These are phyloP conservation scores for Ailanthus altissimus DNA, from an alignment of 345 rosid species.

Conservation along the genomic window DNA sequence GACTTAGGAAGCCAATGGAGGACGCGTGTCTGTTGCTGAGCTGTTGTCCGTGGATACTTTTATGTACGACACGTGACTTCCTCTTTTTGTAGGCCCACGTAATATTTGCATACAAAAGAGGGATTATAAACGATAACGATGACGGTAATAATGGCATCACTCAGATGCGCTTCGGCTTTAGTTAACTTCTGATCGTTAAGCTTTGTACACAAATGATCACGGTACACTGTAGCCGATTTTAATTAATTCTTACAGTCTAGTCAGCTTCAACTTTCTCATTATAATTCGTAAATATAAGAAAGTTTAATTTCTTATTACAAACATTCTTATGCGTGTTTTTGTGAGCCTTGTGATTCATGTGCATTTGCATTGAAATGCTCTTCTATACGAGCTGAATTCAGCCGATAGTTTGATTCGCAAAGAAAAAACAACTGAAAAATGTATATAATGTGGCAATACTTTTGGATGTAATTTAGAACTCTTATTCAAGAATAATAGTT, in stretches of 20 bases:
- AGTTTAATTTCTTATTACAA: not conserved
- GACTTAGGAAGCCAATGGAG: not conserved
- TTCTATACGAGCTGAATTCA: too few relatives aligned
- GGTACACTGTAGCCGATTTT: not conserved
- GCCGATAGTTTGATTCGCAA: too few relatives aligned
- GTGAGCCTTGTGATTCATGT: too few relatives aligned
- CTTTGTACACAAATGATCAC: conserved; percentile 1
- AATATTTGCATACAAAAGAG: not conserved
- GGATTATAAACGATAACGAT: not conserved
- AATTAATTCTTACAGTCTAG: not conserved
- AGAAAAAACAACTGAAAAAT: too few relatives aligned
- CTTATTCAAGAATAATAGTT: too few relatives aligned
- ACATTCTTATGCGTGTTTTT: too few relatives aligned
- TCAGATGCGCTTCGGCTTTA: conserved; percentile 6
- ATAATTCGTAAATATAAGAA: not conserved
- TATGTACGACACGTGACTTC: conserved; percentile 26
- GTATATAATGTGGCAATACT: too few relatives aligned
- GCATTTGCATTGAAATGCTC: too few relatives aligned
- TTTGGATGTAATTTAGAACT: too few relatives aligned
- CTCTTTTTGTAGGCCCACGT: not conserved
- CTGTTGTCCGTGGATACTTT: conserved; percentile 14
- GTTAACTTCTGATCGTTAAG: not conserved
- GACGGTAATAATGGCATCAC: conserved; percentile 6
- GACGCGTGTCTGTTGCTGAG: conserved; percentile 32
- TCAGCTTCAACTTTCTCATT: not conserved